Evolutionary conservation across 2,329 filamentous ascomycete species (phyloP).

Genomic region (Beauveria pseudobassiana): DNA sequence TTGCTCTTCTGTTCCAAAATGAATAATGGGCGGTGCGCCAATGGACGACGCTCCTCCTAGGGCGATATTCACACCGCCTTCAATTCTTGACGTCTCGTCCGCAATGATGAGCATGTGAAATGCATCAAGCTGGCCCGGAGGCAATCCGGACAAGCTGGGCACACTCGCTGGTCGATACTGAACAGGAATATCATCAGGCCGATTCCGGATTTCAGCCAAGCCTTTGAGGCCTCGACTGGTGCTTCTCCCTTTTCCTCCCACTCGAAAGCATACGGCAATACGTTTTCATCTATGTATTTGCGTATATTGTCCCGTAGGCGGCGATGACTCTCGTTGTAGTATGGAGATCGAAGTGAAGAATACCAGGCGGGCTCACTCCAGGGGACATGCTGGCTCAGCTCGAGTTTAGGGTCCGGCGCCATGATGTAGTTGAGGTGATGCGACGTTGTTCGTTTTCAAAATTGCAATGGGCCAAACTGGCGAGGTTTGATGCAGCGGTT

Average conservation of each 20-base stretch:
- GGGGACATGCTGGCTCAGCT: conserved; percentile 15
- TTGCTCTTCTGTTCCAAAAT: conserved; percentile 53
- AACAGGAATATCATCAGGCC: conserved; percentile 27
- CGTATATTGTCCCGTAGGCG: conserved; percentile 49
- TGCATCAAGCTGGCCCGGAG: conserved; percentile 42
- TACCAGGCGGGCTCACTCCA: conserved; percentile 23
- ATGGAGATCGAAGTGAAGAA: conserved; percentile 33
- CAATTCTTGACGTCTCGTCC: conserved; percentile 49
- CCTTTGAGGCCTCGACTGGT: conserved; percentile 32
- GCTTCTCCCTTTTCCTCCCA: conserved; percentile 55
- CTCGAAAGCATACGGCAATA: conserved; percentile 51
- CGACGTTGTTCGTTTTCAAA: neutral
- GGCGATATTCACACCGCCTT: conserved; percentile 49
- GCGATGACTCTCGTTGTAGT: conserved; percentile 57
- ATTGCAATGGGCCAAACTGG: neutral
- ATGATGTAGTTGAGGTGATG: conserved; percentile 1
- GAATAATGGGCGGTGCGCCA: conserved; percentile 56
- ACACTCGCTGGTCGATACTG: conserved; percentile 30
- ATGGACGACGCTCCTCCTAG: conserved; percentile 54
- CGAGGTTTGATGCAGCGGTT: neutral
- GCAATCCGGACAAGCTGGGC: conserved; percentile 36
- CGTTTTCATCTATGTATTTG: conserved; percentile 49
- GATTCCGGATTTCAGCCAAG: conserved; percentile 32
- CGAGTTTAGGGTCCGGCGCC: conserved; percentile 17
- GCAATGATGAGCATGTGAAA: conserved; percentile 48